Conservation (phyloP, 2,329 filamentous ascomycete species). For the Talaromyces albobiverticillius region DNA sequence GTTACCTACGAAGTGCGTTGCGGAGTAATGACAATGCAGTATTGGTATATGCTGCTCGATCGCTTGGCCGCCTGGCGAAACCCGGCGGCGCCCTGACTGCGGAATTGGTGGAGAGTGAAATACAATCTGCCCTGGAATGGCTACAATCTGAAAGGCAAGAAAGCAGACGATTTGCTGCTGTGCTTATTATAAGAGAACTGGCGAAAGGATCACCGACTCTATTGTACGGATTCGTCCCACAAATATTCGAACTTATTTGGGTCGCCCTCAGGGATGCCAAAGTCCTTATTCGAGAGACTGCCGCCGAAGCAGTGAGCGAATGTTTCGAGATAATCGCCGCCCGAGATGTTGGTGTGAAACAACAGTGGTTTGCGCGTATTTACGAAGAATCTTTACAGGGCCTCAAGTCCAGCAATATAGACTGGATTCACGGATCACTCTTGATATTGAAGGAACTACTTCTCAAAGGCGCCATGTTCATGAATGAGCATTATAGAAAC, state of each 20-base stretch:
- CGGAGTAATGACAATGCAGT: constrained; percentile 87
- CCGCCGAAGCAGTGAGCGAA: constrained; percentile 87
- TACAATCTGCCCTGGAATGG: constrained; percentile 95
- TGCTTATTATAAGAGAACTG: constrained; percentile 84
- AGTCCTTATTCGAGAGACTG: constrained; percentile 86
- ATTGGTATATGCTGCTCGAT: constrained; percentile 85
- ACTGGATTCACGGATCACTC: constrained; percentile 90
- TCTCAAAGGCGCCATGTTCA: constrained; percentile 96
- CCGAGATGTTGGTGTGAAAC: constrained; percentile 82
- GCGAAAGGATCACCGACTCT: constrained; percentile 90
- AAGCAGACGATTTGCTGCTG: constrained; percentile 87
- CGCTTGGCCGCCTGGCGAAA: constrained; percentile 83
- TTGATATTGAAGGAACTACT: constrained; percentile 90
- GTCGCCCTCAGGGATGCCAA: constrained; percentile 85
- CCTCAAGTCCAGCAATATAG: constrained; percentile 75
- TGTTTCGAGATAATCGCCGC: constrained; percentile 96
- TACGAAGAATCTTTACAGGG: constrained; percentile 80
- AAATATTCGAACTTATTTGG: constrained; percentile 96
- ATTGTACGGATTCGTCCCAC: constrained; percentile 92
- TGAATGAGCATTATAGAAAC: constrained; percentile 91
- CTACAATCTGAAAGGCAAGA: constrained; percentile 93
- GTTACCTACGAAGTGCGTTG: constrained; percentile 81
- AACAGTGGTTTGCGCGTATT: constrained; percentile 85
- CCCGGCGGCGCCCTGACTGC: constrained; percentile 92
- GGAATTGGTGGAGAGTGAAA: constrained; percentile 93